Evolutionary conservation across 2,329 filamentous ascomycete genomes (phyloP), one percentile per base, ranked within the genome.

Genomic region (Ilyonectria robusta): DNA sequence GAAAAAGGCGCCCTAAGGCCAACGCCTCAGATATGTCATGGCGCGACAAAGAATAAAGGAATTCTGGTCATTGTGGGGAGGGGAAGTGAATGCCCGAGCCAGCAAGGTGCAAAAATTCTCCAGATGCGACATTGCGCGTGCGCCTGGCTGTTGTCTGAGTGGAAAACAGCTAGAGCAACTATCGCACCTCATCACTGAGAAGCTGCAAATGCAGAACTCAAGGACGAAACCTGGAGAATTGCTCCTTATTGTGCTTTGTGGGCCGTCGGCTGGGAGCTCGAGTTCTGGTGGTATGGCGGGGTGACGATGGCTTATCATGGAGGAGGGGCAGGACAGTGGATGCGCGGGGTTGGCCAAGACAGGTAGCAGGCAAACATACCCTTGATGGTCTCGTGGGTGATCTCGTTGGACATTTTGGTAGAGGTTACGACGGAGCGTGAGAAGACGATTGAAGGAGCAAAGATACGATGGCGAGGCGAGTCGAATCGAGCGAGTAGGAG

Each of bases 361-460:
- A 58, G 42, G 70, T 68, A 65, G 53, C 67, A 47, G 48, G 23
- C 19, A 51, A 56, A 79, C 82, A 73, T 85, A 92, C 91, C 90
- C 85, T 93, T 88, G 86, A 94, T 94, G 80, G 92, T 93, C 81
- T 90, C 89, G 87, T 94, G 92, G 74, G 87, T 88, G 82, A 93
- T 89, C 79, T 93, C 88, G 82, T 85, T 84, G 69, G 78, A 75
- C 91, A 93, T 93, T 78, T 78, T 89, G 81, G 31, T 21, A 23
- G 58, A 65, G 35, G 62, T 75, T 62, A 67, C 61, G 59, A 70
- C 51, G 60, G 54, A 51, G 61, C 65, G 67, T 57, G 59, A 46
- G 62, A 62, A 68, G 48, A 40, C 33, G 48, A 58, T 19, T 56
- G 51, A 29, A 60, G 33, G 48, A 58, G 54, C 31, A 58, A 54